phyloP scores from a whole-genome alignment of 495 filamentous ascomycete species.

The Symbiotaphrina buchneri region DNA sequence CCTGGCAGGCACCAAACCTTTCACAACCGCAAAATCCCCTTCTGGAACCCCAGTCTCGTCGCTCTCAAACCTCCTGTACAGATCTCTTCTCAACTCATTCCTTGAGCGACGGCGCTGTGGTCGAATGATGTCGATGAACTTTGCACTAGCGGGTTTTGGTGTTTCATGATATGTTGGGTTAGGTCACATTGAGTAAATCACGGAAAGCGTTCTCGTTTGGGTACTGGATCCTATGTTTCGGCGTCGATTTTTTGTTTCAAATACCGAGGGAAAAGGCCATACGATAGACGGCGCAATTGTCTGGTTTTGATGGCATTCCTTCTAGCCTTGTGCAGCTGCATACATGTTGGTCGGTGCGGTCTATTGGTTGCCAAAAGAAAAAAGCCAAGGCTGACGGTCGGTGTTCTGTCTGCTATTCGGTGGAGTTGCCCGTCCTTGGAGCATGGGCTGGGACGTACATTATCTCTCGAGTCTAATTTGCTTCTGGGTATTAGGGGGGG shows the following conservation, averaged over 20 bases:
- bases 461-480: no score
- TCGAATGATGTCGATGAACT: slow-evolving; percentile 3
- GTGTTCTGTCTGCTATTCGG: no score
- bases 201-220: slow-evolving; percentile 1
- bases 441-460: no score
- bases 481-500: no score
- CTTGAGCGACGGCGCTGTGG: slow-evolving; percentile 5
- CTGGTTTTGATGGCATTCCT: no score
- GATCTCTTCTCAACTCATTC: slow-evolving; percentile 1
- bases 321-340: no score
- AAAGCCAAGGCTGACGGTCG: no score
- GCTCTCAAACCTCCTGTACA: slow-evolving; percentile 1
- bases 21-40: slow-evolving; percentile 2
- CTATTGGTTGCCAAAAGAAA: no score
- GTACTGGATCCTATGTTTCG: neutral
- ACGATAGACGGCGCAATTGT: no score
- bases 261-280: no score
- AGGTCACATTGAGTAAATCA: neutral
- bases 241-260: neutral
- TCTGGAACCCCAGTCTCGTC: neutral
- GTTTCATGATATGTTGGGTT: neutral
- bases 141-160: slow-evolving; percentile 3
- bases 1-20: slow-evolving; percentile 2
- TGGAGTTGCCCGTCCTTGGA: no score
- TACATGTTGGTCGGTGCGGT: no score